These are phyloP conservation scores for Trametes sanguinea DNA, from an alignment of 768 basidiomycete genomes.

Conservation along the genomic window DNA sequence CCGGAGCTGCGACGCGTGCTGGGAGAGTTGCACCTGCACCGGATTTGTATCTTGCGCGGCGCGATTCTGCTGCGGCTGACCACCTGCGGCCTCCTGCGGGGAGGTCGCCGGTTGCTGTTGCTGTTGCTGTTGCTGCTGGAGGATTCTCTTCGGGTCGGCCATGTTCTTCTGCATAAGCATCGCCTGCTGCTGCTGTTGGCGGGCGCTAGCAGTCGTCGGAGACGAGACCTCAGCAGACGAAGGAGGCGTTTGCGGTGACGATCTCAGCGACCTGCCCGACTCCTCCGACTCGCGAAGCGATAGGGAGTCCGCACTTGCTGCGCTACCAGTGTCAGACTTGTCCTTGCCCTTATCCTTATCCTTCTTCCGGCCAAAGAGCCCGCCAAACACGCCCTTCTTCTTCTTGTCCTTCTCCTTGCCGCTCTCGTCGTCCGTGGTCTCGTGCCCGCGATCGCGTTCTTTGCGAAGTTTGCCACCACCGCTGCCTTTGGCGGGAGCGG, in stretches of 20 bases:
- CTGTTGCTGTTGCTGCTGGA: constrained; percentile 26
- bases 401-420: constrained; percentile 51
- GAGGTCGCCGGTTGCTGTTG: constrained; percentile 27
- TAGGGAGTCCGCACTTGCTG: constrained; percentile 47
- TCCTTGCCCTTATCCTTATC: constrained; percentile 67
- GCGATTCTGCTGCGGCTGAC: constrained; percentile 7
- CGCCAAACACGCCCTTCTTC: constrained; percentile 72
- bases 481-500: not conserved
- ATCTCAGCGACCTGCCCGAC: constrained; percentile 49
- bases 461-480: constrained; percentile 45
- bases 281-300: constrained; percentile 58
- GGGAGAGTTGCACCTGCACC: constrained; percentile 51
- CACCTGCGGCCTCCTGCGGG: not conserved
- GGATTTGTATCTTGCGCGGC: constrained; percentile 32
- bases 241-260: constrained; percentile 27
- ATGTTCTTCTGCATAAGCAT: constrained; percentile 49
- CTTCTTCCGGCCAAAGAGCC: constrained; percentile 76
- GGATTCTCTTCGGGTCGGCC: constrained; percentile 9
- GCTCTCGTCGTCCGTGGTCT: constrained; percentile 44
- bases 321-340: constrained; percentile 51
- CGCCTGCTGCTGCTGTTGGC: constrained; percentile 59
- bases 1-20: constrained; percentile 68
- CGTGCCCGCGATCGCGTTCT: constrained; percentile 38
- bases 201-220: constrained; percentile 52
- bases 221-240: constrained; percentile 39